Percentiles rank a stretch among this genome's conserved stretches.
Evolutionary conservation across 2,329 filamentous ascomycete genomes (phyloP).

Genomic region (Botrytis paeoniae): DNA sequence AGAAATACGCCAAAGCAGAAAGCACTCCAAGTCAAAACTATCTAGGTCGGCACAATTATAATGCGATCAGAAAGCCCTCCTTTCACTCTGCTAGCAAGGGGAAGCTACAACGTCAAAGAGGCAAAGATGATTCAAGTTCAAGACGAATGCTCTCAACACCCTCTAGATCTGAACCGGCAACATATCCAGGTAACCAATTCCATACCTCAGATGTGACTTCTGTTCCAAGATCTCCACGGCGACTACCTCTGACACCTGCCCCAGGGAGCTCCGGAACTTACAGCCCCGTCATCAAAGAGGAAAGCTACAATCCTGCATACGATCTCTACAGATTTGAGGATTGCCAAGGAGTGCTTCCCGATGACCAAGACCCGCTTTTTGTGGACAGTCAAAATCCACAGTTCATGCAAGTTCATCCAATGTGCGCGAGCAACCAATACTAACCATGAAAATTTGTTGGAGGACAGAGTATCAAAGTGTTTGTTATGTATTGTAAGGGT

Average conservation of each 20-base stretch:
- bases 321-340: constrained; percentile 30
- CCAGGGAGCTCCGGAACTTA: constrained; percentile 18
- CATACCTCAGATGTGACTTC: constrained; percentile 16
- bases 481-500: constrained; percentile 18
- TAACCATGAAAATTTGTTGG: neutral
- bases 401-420: constrained; percentile 22
- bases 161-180: neutral
- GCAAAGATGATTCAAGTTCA: constrained; percentile 21
- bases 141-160: constrained; percentile 8
- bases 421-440: constrained; percentile 18
- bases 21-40: neutral
- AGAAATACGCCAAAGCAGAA: constrained; percentile 36
- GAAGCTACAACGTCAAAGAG: constrained; percentile 27
- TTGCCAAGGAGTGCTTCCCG: constrained; percentile 33
- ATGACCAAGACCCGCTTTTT: constrained; percentile 31
- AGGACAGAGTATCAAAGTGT: neutral
- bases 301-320: constrained; percentile 27
- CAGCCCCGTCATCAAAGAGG: constrained; percentile 22
- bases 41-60: neutral
- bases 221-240: neutral
- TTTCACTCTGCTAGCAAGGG: constrained; percentile 21
- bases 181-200: neutral
- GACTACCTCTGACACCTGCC: constrained; percentile 29
- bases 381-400: constrained; percentile 24
- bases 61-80: constrained; percentile 11